Conservation (phyloP, 2,329 filamentous ascomycete species). For the Teratosphaeria zuluensis region DNA sequence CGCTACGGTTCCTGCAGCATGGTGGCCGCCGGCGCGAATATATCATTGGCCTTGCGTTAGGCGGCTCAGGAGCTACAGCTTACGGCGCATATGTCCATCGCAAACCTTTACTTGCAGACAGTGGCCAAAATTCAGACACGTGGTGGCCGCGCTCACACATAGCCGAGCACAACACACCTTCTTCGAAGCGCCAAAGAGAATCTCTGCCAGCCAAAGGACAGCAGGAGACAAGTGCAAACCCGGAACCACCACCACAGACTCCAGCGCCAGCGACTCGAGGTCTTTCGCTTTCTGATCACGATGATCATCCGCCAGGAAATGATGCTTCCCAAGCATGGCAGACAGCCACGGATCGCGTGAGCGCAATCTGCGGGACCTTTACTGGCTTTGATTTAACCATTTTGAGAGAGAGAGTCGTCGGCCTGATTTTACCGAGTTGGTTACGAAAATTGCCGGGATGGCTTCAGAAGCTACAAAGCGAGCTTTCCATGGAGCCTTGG, state of each 20-base stretch:
- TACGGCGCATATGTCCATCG: not conserved
- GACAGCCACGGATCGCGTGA: constrained; percentile 16
- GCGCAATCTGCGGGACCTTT: constrained; percentile 18
- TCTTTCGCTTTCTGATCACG: not conserved
- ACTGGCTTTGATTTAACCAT: constrained; percentile 18
- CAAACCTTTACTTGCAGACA: constrained; percentile 1
- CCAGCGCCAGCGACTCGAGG: constrained; percentile 1
- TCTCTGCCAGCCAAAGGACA: not conserved
- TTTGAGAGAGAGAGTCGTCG: constrained; percentile 20
- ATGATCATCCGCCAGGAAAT: constrained; percentile 1
- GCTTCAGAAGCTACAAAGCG: constrained; percentile 72
- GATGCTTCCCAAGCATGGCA: constrained; percentile 18
- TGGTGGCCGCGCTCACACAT: not conserved
- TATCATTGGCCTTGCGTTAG: constrained; percentile 1
- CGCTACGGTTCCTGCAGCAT: not conserved
- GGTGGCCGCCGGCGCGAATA: constrained; percentile 1
- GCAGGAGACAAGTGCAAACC: not conserved
- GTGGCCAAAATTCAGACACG: not conserved
- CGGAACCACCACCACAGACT: not conserved
- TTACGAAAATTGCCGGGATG: constrained; percentile 65
- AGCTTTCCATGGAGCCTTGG: constrained; percentile 78
- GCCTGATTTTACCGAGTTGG: constrained; percentile 68
- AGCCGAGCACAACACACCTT: not conserved
- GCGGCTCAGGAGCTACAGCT: not conserved
- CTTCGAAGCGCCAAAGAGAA: not conserved